Evolutionary conservation across 148 eudicot genomes (phyloP), one percentile per base, ranked within the genome.

Genomic region (Nepenthes gracilis): DNA sequence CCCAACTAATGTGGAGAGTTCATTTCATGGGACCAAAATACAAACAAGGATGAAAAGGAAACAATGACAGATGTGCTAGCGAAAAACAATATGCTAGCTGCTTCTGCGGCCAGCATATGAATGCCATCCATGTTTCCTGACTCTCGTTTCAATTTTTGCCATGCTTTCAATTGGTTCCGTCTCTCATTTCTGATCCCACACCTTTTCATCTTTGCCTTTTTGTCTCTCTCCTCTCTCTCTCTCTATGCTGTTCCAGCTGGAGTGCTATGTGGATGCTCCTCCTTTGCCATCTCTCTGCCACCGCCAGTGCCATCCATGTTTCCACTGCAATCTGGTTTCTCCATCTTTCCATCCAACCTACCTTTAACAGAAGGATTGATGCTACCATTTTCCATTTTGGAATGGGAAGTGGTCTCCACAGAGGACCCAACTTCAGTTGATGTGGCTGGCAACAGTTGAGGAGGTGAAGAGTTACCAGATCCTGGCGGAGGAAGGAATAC

Each of bases 401-500:
- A 12, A 4, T 33, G n/a, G 9, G 40, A 2, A 55, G 33, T 9
- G 12, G 14, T 65, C 35, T 55, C 60, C 12, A 32, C 10, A 33
- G 40, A 11, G 12, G 37, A 33, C 11, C 32, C 35, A 12, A 5
- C 48, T 43, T 34, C 60, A 36, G 67, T 32, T 52, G 62, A 47
- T 5, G 6, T 33, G 4, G 49, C 43, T 48, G 58, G 9, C 34
- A 60, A 36, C 12, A 50, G 12, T 12, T 59, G 57, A 40, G 64
- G 74, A 40, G 69, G 54, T 36, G 67, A 12, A 35, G 67, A 57
- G 43, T 66, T 77, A 45, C 67, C 71, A 6, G 83, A 79, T 49
- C 85, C 78, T 43, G 76, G 74, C 36, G 87, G 76, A 9, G 86
- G 85, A 57, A 84, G 78, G 65, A 84, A 84, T 60, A 84, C 89